phyloP scores from a whole-genome alignment of 306 rosid species.

The Vigna hirtella region DNA sequence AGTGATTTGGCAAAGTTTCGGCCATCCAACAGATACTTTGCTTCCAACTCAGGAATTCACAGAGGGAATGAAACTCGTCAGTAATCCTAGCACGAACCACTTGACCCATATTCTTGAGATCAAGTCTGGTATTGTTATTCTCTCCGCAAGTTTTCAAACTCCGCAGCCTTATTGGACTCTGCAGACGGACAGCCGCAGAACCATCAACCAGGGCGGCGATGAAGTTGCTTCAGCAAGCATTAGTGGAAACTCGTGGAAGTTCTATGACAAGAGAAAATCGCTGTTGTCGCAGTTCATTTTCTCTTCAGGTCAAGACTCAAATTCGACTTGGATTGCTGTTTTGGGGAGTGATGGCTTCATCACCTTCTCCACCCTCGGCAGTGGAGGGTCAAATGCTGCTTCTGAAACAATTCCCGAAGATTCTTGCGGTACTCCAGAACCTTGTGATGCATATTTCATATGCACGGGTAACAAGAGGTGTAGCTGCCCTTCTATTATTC shows the following conservation, averaged over 20 bases:
- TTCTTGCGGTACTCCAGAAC: conserved; percentile 72
- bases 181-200: conserved; percentile 67
- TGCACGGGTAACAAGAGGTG: conserved; percentile 61
- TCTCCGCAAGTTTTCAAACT: conserved; percentile 64
- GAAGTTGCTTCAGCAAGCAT: conserved; percentile 60
- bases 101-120: conserved; percentile 72
- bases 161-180: conserved; percentile 95
- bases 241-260: conserved; percentile 80
- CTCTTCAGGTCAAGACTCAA: conserved; percentile 44
- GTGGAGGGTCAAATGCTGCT: conserved; percentile 44
- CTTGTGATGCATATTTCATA: conserved; percentile 72
- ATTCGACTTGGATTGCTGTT: conserved; percentile 77
- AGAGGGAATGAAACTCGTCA: conserved; percentile 78
- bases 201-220: conserved; percentile 54
- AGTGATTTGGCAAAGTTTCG: conserved; percentile 84
- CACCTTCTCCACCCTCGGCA: conserved; percentile 64
- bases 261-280: conserved; percentile 66
- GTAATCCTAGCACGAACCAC: conserved; percentile 58
- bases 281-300: conserved; percentile 75
- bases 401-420: conserved; percentile 66
- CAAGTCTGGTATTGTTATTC: conserved; percentile 69
- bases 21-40: conserved; percentile 83
- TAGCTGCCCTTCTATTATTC: conserved; percentile 77
- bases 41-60: conserved; percentile 69
- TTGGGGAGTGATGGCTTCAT: conserved; percentile 77